Base-by-base conservation (phyloP, 2,329 filamentous ascomycete species). In the Emmonsiellopsis sp. region DNA sequence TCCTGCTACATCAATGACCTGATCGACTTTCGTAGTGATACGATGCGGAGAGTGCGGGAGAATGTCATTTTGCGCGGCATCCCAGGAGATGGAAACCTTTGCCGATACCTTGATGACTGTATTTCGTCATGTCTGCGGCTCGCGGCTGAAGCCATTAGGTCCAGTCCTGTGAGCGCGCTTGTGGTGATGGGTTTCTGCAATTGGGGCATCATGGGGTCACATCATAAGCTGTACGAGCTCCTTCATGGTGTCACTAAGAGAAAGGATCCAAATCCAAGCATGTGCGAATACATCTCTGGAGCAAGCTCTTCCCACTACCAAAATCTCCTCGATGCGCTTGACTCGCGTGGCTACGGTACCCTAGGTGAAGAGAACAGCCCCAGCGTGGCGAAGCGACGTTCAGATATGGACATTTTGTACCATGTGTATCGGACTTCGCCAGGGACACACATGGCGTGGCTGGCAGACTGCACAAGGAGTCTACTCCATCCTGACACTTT, bases 171-270 rank as follows among this genome's bases (percentile, higher is more conserved):
- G 3, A 48, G 51, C 8, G 58, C 59, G 2, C 31, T 60, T 42
- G 57, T 60, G 2, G 42, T 55, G 2, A 58, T 62, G 57, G 56
- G 55, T 0, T 60, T 58, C 36, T 58, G 58, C 44, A 63, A 63
- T 42, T 62, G 61, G 60, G 51, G 53, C 6, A 39, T 63, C 27
- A 56, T 63, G 51, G 53, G 53, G 4, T 59, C 59, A 1, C 61
- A 63, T 42, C 61, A 62, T 39, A 63, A 62, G 34, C 11, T 61
- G 2, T 60, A 55, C 46, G 59, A 62, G 44, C 21, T 60, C 17
- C 2, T 17, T 17, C 17, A 17, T 17, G 17, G 17, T 17, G 17
- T 17, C 17, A 17, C 17, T 17, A 17, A 17, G 17, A 17, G 17
- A 17, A 17, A 17, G 17, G 17, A 17, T 17, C 17, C 17, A 17